Conservation (phyloP, 495 filamentous ascomycete species). For the Tuber microsphaerosporum region DNA sequence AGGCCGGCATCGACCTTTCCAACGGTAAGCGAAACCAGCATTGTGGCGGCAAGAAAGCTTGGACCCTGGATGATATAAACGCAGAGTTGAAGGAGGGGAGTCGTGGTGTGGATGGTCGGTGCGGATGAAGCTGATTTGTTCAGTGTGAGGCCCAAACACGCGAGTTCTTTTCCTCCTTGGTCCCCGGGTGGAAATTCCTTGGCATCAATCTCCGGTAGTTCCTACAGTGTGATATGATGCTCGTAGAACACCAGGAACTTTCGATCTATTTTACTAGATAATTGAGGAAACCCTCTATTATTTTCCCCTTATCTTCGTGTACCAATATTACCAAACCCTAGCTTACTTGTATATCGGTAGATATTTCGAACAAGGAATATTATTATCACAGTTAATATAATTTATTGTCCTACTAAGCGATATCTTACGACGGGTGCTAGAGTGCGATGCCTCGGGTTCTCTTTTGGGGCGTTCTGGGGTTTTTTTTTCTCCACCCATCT, state of each 20-base stretch:
- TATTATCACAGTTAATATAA: not conserved
- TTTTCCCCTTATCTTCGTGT: not conserved
- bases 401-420: not conserved
- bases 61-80: not conserved
- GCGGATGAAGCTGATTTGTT: not conserved
- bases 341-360: not conserved
- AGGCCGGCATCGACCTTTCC: conserved; percentile 99
- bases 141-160: not conserved
- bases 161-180: not conserved
- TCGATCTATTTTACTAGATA: not conserved
- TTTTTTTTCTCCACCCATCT: not conserved
- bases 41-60: conserved; percentile 40
- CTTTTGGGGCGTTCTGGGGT: not conserved
- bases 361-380: not conserved
- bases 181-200: not conserved
- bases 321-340: not conserved
- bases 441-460: not conserved
- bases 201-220: not conserved
- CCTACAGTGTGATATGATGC: not conserved
- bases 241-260: not conserved
- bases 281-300: not conserved
- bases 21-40: conserved; percentile 96
- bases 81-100: not conserved
- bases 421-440: not conserved
- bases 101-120: conserved; percentile 16